Base-by-base conservation (phyloP, 176 grass and related monocot genomes). In the Bonia amplexicaulis region DNA sequence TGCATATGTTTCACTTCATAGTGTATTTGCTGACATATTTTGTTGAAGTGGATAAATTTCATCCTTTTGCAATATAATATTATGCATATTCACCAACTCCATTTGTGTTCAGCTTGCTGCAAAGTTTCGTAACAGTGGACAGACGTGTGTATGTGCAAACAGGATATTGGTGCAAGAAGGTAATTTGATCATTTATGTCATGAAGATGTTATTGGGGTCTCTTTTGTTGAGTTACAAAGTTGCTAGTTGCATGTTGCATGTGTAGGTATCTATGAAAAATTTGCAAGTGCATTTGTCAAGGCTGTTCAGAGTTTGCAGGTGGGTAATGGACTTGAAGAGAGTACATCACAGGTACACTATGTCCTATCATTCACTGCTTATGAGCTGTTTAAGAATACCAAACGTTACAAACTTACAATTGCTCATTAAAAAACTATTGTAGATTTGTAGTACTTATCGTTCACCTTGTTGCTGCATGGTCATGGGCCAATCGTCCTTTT, bases 151-250 rank as follows among this genome's bases (percentile, higher is more conserved):
- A 79, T 98, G 96, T 88, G 96, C 90, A 92, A 98, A 96, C 84
- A 92, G 93, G 88, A 90, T 98, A 87, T 86, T 98, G 80, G 96
- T 98, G 73, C 96, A 98, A 91, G 93, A 98, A 98, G 96, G 96
- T 96, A 89, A 16, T 53, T 11, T 73, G 27, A 29, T 53, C 35
- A 79, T 58, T 25, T 86, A 39, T 90, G 6, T 41, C 62, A 79
- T 82, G 60, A 66, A 26, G 19, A 77, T 87, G 42, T 78, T 69
- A 16, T 57, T 63, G 42, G 52, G 60, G 60, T 25, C 40, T 87
- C 40, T 41, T 87, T 80, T 86, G 44, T 81, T 75, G 59, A 7
- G 2, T 90, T 27, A 79, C 12, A 79, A 73, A 73, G 25, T 33
- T 84, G 6, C 52, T 44, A 20, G 1, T 86, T 79, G 31, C 61